These are phyloP conservation scores for Quercus mongolica DNA, from an alignment of 306 rosid genomes.

Conservation along the genomic window DNA sequence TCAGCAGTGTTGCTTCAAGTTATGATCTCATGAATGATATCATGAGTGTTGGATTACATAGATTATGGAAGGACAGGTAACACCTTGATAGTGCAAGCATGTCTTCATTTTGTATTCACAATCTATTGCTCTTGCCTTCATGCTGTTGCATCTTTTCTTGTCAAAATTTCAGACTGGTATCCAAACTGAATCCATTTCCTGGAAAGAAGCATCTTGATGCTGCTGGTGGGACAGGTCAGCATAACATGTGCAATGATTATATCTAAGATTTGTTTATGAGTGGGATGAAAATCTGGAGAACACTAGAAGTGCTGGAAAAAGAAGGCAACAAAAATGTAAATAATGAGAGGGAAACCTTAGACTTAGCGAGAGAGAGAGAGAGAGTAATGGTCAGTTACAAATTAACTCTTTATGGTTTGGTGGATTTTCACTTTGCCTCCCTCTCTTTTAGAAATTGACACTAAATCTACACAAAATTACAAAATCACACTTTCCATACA, in stretches of 20 bases:
- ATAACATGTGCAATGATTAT: background rate
- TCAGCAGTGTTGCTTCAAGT: constrained; percentile 80
- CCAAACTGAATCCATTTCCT: constrained; percentile 84
- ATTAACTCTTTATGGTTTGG: too few species aligned
- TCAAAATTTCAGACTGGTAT: constrained; percentile 65
- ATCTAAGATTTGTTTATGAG: constrained; percentile 1
- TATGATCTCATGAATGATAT: constrained; percentile 91
- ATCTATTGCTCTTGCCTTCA: constrained; percentile 2
- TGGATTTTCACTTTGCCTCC: too few species aligned
- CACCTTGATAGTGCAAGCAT: background rate
- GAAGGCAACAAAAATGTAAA: background rate
- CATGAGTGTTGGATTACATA: constrained; percentile 91
- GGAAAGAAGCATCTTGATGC: constrained; percentile 98
- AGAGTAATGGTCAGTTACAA: too few species aligned
- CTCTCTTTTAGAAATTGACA: too few species aligned
- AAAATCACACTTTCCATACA: too few species aligned
- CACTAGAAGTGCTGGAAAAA: background rate
- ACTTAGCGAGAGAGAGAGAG: background rate
- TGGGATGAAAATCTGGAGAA: constrained; percentile 11
- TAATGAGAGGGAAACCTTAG: background rate
- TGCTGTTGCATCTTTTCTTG: constrained; percentile 14
- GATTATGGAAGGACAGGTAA: constrained; percentile 97
- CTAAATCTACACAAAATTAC: too few species aligned
- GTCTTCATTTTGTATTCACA: background rate
- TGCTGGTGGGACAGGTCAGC: constrained; percentile 95